phyloP scores from a whole-genome alignment of 2,329 filamentous ascomycete genomes.

The Tolypocladium ovalisporum region DNA sequence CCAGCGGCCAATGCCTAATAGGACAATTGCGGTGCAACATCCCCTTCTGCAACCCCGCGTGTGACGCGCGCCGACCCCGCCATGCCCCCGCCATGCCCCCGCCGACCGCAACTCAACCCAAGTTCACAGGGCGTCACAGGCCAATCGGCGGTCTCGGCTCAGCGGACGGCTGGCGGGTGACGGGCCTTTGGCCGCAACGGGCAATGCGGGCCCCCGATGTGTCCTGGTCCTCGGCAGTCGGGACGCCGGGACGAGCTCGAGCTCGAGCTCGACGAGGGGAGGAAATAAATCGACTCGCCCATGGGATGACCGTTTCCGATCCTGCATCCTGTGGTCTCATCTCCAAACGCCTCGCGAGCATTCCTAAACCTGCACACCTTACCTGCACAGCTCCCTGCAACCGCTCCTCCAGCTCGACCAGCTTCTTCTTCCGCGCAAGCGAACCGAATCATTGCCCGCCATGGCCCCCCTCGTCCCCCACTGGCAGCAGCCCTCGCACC shows the following conservation, averaged over 20 bases:
- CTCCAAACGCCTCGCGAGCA: no score
- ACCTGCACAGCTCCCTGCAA: not conserved
- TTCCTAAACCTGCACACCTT: not conserved
- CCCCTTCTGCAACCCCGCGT: not conserved
- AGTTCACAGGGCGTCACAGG: no score
- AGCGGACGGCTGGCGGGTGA: not conserved
- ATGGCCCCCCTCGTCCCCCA: slow-evolving; percentile 46
- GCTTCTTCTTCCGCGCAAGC: not conserved
- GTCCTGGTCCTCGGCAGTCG: not conserved
- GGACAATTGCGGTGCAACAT: not conserved
- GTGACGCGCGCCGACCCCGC: not conserved
- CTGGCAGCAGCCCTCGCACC: slow-evolving; percentile 52
- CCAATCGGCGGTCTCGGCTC: not conserved
- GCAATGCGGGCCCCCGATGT: not conserved
- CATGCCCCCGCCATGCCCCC: not conserved
- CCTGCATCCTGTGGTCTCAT: no score
- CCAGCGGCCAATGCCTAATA: not conserved
- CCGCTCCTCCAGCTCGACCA: not conserved
- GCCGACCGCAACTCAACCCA: not conserved
- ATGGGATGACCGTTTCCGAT: no score
- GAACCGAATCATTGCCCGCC: not conserved
- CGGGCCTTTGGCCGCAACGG: not conserved
- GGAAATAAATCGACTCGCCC: not conserved
- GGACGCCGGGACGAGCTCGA: not conserved
- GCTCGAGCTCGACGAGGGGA: not conserved